Evolutionary conservation across 306 rosid genomes (phyloP).

Genomic region (Nissolia schottii): DNA sequence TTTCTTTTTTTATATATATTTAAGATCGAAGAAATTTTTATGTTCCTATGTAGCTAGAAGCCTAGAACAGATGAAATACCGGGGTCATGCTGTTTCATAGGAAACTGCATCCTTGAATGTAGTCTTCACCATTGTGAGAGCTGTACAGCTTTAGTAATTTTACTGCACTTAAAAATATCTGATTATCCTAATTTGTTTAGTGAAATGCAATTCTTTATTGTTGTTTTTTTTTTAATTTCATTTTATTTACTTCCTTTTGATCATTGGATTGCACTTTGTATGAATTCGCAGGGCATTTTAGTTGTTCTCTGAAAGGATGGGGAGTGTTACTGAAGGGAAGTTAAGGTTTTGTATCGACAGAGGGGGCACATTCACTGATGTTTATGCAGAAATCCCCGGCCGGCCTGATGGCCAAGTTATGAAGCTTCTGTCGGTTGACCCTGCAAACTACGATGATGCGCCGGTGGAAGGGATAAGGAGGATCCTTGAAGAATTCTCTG

Average conservation of each 20-base stretch:
- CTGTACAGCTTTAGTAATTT: neutral
- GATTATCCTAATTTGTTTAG: neutral
- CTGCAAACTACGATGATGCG: slow-evolving; percentile 87
- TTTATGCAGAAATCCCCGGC: slow-evolving; percentile 84
- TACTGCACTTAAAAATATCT: neutral
- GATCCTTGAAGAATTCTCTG: slow-evolving; percentile 62
- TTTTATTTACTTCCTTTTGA: neutral
- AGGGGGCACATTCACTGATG: slow-evolving; percentile 95
- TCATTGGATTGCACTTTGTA: neutral
- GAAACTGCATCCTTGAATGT: neutral
- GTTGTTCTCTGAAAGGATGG: slow-evolving; percentile 22
- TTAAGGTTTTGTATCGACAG: slow-evolving; percentile 87
- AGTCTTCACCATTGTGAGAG: neutral
- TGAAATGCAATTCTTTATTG: neutral
- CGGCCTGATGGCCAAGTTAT: slow-evolving; percentile 62
- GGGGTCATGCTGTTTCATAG: neutral
- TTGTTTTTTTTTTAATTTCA: neutral
- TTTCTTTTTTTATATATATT: neutral
- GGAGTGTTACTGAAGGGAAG: slow-evolving; percentile 40
- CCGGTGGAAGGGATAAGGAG: slow-evolving; percentile 88
- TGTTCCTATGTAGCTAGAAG: neutral
- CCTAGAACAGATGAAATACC: too few species aligned
- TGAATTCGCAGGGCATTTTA: slow-evolving; percentile 21
- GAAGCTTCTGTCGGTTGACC: slow-evolving; percentile 88
- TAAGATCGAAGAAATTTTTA: neutral